Evolutionary conservation across 2,329 filamentous ascomycete genomes (phyloP).

Genomic region (Cladophialophora immunda): DNA sequence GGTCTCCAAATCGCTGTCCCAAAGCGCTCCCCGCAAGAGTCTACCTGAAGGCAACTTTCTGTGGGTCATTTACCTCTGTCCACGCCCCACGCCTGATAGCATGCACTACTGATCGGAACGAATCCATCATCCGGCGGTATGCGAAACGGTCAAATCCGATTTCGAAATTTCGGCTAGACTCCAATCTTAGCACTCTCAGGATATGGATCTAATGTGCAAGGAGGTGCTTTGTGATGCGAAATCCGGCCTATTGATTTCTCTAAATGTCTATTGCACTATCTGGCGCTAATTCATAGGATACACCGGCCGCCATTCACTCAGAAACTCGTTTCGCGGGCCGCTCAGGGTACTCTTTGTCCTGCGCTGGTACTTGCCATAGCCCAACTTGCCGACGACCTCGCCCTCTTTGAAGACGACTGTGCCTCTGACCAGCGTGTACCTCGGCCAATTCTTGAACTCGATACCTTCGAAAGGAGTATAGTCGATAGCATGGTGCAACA

Average conservation of each 20-base stretch:
- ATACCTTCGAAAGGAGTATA: conserved; percentile 48
- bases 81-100: neutral
- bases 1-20: neutral
- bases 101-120: conserved; percentile 3
- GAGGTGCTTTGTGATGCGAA: neutral
- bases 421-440: conserved; percentile 47
- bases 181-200: neutral
- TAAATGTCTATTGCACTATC: neutral
- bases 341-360: conserved; percentile 16
- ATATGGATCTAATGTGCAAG: neutral
- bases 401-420: conserved; percentile 42
- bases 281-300: conserved; percentile 17
- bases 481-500: conserved; percentile 47
- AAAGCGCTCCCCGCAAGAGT: neutral
- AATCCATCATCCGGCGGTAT: neutral
- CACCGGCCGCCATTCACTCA: conserved; percentile 21
- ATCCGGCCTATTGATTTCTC: neutral
- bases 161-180: neutral
- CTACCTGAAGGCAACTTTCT: neutral
- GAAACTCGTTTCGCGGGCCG: conserved; percentile 19
- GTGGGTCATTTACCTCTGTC: neutral
- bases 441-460: conserved; percentile 46
- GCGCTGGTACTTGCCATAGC: conserved; percentile 22
- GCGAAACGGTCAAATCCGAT: conserved; percentile 5
- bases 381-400: conserved; percentile 19